Evolutionary conservation across 768 basidiomycete species (phyloP).

Genomic region (Termitomyces sp.): DNA sequence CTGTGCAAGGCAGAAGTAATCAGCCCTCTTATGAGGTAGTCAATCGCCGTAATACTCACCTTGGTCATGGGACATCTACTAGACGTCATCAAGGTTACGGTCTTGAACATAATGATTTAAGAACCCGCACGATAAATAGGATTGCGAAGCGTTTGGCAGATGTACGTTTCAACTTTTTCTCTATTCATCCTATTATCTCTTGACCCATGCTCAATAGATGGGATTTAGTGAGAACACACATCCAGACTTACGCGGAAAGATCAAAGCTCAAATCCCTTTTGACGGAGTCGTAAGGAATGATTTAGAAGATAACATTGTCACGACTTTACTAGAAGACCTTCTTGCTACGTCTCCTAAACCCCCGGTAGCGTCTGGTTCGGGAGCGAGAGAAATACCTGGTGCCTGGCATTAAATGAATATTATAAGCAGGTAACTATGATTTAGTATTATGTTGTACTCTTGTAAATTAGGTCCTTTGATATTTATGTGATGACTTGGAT

Average conservation of each 20-base stretch:
- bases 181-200: background rate
- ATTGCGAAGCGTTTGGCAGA: constrained; percentile 59
- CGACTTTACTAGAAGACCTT: constrained; percentile 55
- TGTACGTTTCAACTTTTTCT: constrained; percentile 34
- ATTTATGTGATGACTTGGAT: background rate
- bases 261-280: constrained; percentile 44
- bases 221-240: constrained; percentile 61
- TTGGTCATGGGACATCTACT: constrained; percentile 26
- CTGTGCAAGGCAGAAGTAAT: constrained; percentile 56
- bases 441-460: background rate
- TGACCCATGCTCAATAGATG: constrained; percentile 45
- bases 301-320: constrained; percentile 61
- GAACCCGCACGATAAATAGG: constrained; percentile 38
- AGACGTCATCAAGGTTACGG: constrained; percentile 17
- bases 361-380: constrained; percentile 31
- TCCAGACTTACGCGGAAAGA: constrained; percentile 45
- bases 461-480: background rate
- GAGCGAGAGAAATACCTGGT: constrained; percentile 34
- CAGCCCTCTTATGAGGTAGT: constrained; percentile 64
- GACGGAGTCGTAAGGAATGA: constrained; percentile 43
- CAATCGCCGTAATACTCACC: constrained; percentile 40
- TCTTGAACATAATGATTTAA: constrained; percentile 22
- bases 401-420: constrained; percentile 35
- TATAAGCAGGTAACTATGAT: background rate
- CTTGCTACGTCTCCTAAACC: constrained; percentile 37